phyloP scores from a whole-genome alignment of 768 basidiomycete genomes.

The Suillus cothurnatus region DNA sequence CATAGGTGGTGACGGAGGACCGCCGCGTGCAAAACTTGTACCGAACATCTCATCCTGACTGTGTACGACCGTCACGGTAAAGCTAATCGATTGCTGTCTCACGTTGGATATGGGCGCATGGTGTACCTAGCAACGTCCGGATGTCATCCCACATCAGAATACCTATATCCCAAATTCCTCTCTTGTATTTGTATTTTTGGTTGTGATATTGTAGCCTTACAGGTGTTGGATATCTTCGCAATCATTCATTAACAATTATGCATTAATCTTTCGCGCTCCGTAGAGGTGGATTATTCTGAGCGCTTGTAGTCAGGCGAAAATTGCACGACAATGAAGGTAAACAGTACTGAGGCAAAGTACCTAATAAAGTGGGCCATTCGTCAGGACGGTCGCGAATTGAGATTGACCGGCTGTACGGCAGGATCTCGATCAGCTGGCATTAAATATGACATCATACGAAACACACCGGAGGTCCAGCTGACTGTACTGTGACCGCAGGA shows the following conservation, averaged over 20 bases:
- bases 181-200: not conserved
- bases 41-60: constrained; percentile 37
- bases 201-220: constrained; percentile 5
- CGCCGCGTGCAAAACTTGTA: constrained; percentile 39
- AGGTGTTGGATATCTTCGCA: not conserved
- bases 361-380: not conserved
- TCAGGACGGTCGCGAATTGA: not conserved
- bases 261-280: not conserved
- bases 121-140: not conserved
- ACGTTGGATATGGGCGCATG: constrained; percentile 7
- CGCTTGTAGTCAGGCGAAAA: not conserved
- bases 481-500: not conserved
- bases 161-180: constrained; percentile 18
- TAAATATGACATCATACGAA: not conserved
- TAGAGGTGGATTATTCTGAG: not conserved
- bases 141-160: constrained; percentile 15
- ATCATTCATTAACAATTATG: constrained; percentile 5
- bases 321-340: not conserved
- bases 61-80: constrained; percentile 24
- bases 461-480: constrained; percentile 23
- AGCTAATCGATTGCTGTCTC: constrained; percentile 1
- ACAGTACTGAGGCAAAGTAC: not conserved
- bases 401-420: constrained; percentile 3
- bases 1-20: constrained; percentile 37
- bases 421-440: not conserved